Evolutionary conservation across 257 asterid species (phyloP).

Genomic region (Solanum rostratum): DNA sequence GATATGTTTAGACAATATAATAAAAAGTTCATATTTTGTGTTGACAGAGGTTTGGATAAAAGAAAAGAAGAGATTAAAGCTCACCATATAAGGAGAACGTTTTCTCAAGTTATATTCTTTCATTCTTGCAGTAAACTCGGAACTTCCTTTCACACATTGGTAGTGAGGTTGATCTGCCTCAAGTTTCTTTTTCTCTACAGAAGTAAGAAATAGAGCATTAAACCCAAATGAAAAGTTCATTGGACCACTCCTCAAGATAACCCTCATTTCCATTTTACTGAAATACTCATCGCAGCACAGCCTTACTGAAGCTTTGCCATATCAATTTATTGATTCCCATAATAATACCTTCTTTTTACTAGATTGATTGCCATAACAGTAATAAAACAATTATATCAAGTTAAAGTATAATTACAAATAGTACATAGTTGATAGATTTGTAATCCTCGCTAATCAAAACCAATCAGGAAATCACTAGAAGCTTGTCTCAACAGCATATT

Average conservation of each 20-base stretch:
- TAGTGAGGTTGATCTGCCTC: not conserved
- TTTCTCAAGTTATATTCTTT: not conserved
- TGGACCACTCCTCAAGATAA: not conserved
- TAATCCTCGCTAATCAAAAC: not conserved
- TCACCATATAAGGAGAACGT: conserved; percentile 4
- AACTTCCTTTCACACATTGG: not conserved
- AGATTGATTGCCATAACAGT: not conserved
- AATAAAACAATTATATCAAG: not conserved
- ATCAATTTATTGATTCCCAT: not conserved
- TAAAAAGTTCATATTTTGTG: not conserved
- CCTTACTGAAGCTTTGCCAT: not conserved
- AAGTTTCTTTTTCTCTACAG: not conserved
- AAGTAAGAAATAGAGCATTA: not conserved
- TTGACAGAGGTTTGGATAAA: not conserved
- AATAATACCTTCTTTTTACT: not conserved
- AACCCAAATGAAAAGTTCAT: not conserved
- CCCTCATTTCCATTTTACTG: not conserved
- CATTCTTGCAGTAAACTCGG: not conserved
- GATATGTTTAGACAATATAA: not conserved
- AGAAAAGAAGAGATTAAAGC: not conserved
- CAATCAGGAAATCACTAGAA: not conserved
- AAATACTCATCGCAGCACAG: not conserved
- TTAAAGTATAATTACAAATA: not conserved
- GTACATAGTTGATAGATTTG: not conserved
- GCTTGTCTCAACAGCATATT: not conserved